A percentile compares a stretch with the other conserved stretches of the same genome.
phyloP scores from a whole-genome alignment of 1,284 basidiomycete species.

The Rhizoctonia solani region DNA sequence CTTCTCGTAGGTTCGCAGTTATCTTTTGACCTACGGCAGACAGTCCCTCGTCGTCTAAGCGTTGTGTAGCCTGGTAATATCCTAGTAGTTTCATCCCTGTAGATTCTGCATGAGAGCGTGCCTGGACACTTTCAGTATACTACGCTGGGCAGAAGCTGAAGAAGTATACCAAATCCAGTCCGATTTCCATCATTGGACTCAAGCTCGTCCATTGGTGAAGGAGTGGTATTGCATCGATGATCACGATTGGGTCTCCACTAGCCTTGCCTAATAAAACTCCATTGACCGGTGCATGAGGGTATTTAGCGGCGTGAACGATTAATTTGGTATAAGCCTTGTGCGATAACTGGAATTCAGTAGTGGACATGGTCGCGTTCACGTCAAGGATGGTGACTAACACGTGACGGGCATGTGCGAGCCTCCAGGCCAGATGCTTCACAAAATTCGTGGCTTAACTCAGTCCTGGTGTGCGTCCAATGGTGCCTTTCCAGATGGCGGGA shows the following conservation, averaged over 20 bases:
- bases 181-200: constrained; percentile 79
- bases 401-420: constrained; percentile 9
- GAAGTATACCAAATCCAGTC: constrained; percentile 65
- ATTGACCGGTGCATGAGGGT: constrained; percentile 69
- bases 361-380: constrained; percentile 44
- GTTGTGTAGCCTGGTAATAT: constrained; percentile 72
- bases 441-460: too few relatives aligned
- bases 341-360: constrained; percentile 52
- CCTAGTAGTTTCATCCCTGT: constrained; percentile 59
- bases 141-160: constrained; percentile 2
- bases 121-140: constrained; percentile 48
- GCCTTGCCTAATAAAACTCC: constrained; percentile 62
- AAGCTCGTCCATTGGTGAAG: constrained; percentile 79
- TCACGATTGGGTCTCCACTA: constrained; percentile 50
- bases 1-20: constrained; percentile 55
- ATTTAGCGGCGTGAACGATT: constrained; percentile 71
- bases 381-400: constrained; percentile 3
- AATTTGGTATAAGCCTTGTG: constrained; percentile 66
- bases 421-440: neutral
- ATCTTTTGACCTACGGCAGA: constrained; percentile 68
- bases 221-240: constrained; percentile 66
- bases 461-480: too few relatives aligned
- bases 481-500: too few relatives aligned
- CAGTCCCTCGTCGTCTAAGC: constrained; percentile 55
- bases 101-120: constrained; percentile 58